Evolutionary conservation across 106 monocot species (phyloP).

Genomic region (Dactylorhiza incarnata): DNA sequence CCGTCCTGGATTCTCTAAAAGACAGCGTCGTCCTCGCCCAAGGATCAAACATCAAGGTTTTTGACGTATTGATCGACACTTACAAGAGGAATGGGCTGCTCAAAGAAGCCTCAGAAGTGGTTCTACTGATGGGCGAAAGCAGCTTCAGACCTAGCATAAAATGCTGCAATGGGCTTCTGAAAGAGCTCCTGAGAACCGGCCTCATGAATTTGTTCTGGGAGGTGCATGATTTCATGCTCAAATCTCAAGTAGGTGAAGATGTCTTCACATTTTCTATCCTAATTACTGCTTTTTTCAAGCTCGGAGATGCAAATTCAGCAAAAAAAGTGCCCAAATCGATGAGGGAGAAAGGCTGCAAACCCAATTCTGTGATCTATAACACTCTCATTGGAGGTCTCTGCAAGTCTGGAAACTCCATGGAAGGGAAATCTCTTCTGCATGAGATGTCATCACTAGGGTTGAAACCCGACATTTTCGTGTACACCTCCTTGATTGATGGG

Average conservation of each 20-base stretch:
- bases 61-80: conserved; percentile 50
- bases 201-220: conserved; percentile 70
- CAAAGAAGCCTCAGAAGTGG: conserved; percentile 37
- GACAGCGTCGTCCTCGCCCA: not conserved
- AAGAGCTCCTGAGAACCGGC: conserved; percentile 51
- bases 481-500: conserved; percentile 69
- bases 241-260: conserved; percentile 30
- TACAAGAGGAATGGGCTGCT: conserved; percentile 58
- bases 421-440: conserved; percentile 42
- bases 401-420: conserved; percentile 31
- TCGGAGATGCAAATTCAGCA: conserved; percentile 35
- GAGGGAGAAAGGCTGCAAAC: conserved; percentile 32
- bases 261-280: conserved; percentile 51
- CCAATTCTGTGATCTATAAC: conserved; percentile 58
- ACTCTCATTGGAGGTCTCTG: conserved; percentile 57
- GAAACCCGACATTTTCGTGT: conserved; percentile 35
- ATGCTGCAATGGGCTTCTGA: conserved; percentile 73
- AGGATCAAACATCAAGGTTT: conserved; percentile 25
- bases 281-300: conserved; percentile 57
- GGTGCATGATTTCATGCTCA: conserved; percentile 47
- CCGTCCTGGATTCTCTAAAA: conserved; percentile 25
- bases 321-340: conserved; percentile 47
- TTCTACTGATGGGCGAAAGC: conserved; percentile 45
- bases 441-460: conserved; percentile 48
- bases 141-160: conserved; percentile 37